Conservation (phyloP, 495 filamentous ascomycete genomes). For the Coniosporium apollinis region DNA sequence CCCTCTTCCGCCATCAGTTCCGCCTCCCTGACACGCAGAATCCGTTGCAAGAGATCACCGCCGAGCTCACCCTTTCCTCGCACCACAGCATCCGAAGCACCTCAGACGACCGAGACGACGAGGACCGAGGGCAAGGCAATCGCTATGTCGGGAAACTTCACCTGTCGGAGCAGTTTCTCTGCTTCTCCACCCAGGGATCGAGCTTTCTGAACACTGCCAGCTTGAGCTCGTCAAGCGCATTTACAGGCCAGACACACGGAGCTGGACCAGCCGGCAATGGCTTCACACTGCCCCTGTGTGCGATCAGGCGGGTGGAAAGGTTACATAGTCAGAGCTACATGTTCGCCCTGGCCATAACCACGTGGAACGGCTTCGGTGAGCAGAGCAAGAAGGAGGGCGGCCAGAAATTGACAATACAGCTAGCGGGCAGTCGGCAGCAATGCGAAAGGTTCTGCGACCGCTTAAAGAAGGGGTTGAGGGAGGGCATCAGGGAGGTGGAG, state of each 20-base stretch:
- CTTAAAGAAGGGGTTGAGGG: slow-evolving; percentile 71
- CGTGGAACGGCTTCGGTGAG: slow-evolving; percentile 70
- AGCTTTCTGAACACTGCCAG: slow-evolving; percentile 71
- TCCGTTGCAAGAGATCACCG: slow-evolving; percentile 86
- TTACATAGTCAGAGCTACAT: slow-evolving; percentile 79
- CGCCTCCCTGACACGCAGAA: slow-evolving; percentile 81
- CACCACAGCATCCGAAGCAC: slow-evolving; percentile 15
- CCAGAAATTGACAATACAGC: slow-evolving; percentile 76
- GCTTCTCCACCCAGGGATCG: slow-evolving; percentile 84
- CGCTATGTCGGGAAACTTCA: slow-evolving; percentile 89
- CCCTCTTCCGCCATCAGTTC: slow-evolving; percentile 90
- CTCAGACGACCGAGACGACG: slow-evolving; percentile 42
- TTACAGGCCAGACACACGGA: slow-evolving; percentile 78
- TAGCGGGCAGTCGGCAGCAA: slow-evolving; percentile 69
- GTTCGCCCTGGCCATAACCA: slow-evolving; percentile 86
- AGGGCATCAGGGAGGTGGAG: slow-evolving; percentile 70
- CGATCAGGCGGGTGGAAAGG: slow-evolving; percentile 79
- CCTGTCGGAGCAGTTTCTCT: slow-evolving; percentile 83
- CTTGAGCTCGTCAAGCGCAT: slow-evolving; percentile 53
- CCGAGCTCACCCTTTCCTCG: slow-evolving; percentile 74
- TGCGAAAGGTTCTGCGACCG: slow-evolving; percentile 95
- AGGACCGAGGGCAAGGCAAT: slow-evolving; percentile 47
- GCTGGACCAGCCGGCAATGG: slow-evolving; percentile 90
- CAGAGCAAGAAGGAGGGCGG: slow-evolving; percentile 27
- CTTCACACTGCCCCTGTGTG: slow-evolving; percentile 87